Evolutionary conservation across 1,139 yeast genomes (phyloP), one percentile per base, ranked within the genome.

Genomic region (Debaryomycetaceae sp.): DNA sequence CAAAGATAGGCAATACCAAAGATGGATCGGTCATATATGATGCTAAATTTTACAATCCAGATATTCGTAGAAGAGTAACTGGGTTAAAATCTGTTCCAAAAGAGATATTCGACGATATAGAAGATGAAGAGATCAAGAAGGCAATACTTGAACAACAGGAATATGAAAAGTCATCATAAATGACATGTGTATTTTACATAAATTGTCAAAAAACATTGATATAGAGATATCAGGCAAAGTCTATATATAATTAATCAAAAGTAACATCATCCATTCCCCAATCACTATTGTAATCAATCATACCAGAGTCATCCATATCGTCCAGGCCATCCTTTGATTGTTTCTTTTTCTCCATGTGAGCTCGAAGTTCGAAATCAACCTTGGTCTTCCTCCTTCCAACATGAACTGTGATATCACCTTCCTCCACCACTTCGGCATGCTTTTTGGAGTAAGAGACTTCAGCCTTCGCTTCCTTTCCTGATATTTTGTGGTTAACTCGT

Each of bases 401-500:
- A 51, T 70, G 77, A 3, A 72, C 76, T 1, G 76, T 63, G 11
- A 68, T 62, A 50, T 68, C 72, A 19, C 75, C 70, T 53, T 72
- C 71, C 53, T 67, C 69, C 17, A 64, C 69, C 9, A 72, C 67
- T 48, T 72, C 77, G 1, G 77, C 78, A 41, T 72, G 71, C 43
- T 68, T 70, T 45, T 72, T 72, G 7, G 75, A 69, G 46, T 65
- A 72, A 0, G 76, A 75, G 30, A 72, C 77, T 46, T 72, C 77
- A 0, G 74, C 73, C 47, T 72, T 79, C 19, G 87, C 88, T 53
- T 81, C 86, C 48, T 77, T 77, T 26, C 85, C 83, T 5, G 78
- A 74, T 28, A 85, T 72, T 42, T 81, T 80, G 63, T 91, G 98
- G 66, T 92, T 91, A 26, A 88, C 92, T 46, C 96, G 75, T 37